Base-by-base conservation (phyloP, 2,329 filamentous ascomycete species). In the Xylaria sp. region DNA sequence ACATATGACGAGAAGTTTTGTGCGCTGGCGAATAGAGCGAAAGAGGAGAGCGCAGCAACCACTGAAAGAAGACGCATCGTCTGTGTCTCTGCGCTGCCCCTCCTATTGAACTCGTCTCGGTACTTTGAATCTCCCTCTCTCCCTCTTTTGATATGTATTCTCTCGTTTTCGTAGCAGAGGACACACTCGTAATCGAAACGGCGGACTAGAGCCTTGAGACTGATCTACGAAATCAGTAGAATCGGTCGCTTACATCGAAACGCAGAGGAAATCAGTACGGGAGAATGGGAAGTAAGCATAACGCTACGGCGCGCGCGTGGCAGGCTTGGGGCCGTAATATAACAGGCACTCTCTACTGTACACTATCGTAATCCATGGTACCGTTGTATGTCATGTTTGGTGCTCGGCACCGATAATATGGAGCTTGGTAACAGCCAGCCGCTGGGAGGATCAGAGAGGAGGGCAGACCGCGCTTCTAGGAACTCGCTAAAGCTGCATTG, bases 1-100 rank as follows among this genome's bases (percentile, higher is more conserved):
- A 68, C 17, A 47, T 68, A 70, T 4, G 62, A 58, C 3, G 65
- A 62, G 27, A 70, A 57, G 52, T 69, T 69, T 56, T 62, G 63
- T 19, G 62, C 55, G 10, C 49, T 53, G 48, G 54, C 40, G 37
- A 54, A 6, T 35, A 48, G 15, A 44, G 46, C 23, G 41, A 59
- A 37, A 33, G 33, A 54, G 38, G 33, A 54, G 40, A 54, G 17
- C 47, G 17, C 38, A 10, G 37, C 49, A 7, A 62, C 40, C n/a
- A 49, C 27, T 5, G 23, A 17, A 27, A 17, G 15, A 35, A 33
- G 11, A 29, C 47, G 52, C 61, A 63, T 64, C 21, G 46, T 40
- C 31, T 10, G 44, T 17, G 21, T 40, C 31, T 47, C 47, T 19
- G 33, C n/a, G 9, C 10, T 46, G 7, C 23, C 15, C 6, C 41